These are phyloP conservation scores for Naganishia cerealis DNA, from an alignment of 1,284 basidiomycete genomes.

Conservation along the genomic window DNA sequence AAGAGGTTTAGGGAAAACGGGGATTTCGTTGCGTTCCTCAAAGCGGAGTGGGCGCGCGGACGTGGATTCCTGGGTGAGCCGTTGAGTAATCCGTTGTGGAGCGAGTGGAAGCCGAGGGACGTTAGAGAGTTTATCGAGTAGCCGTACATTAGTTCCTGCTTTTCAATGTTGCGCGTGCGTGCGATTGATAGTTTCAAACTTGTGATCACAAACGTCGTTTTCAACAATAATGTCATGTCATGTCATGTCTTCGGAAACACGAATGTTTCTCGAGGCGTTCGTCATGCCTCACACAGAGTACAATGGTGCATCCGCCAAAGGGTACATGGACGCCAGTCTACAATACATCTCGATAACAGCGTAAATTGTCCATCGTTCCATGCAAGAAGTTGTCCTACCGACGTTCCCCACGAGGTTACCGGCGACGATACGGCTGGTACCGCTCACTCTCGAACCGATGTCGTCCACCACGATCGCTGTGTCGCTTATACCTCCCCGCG, in stretches of 20 bases:
- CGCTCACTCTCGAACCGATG: background rate
- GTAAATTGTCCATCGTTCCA: background rate
- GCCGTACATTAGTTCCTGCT: background rate
- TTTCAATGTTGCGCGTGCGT: no score
- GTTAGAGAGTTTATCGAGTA: constrained; percentile 23
- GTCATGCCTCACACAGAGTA: no score
- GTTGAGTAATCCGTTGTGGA: constrained; percentile 14
- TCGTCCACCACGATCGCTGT: background rate
- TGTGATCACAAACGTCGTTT: no score
- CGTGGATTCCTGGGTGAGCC: constrained; percentile 13
- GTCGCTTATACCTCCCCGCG: background rate
- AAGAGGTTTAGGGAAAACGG: constrained; percentile 8
- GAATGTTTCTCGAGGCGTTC: no score
- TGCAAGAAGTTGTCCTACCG: background rate
- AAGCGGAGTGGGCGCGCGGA: constrained; percentile 19
- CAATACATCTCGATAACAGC: background rate
- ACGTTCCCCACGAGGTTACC: background rate
- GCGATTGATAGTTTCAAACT: background rate
- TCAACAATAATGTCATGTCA: no score
- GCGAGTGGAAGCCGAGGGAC: constrained; percentile 24
- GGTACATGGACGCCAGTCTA: no score
- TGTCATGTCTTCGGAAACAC: no score
- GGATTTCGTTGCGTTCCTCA: constrained; percentile 24
- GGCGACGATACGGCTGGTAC: background rate
- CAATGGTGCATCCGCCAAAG: no score